Evolutionary conservation across 257 asterid species (phyloP).

Genomic region (Sherardia arvensis): DNA sequence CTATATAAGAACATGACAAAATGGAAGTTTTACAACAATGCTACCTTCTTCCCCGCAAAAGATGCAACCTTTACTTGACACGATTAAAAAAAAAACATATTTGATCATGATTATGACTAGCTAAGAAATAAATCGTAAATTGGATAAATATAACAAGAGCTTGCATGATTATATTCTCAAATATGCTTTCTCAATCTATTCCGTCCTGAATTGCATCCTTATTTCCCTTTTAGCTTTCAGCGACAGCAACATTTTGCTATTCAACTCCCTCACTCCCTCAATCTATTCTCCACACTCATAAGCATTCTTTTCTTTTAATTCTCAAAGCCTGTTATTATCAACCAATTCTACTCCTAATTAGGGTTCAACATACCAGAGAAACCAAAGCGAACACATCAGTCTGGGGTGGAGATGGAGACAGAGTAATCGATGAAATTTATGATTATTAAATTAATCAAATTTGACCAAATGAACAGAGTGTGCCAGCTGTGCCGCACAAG

Average conservation of each 20-base stretch:
- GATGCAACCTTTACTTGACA: not conserved
- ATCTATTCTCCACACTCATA: not conserved
- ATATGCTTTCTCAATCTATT: not conserved
- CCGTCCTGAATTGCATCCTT: not conserved
- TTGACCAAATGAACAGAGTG: not conserved
- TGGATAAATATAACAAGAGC: not conserved
- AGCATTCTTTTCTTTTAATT: not conserved
- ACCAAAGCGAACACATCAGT: not conserved
- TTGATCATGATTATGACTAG: not conserved
- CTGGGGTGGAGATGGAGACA: not conserved
- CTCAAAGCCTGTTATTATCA: not conserved
- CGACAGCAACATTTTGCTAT: not conserved
- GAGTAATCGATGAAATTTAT: not conserved
- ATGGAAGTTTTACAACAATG: too few relatives aligned
- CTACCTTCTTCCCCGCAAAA: not conserved
- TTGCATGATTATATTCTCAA: not conserved
- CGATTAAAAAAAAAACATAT: not conserved
- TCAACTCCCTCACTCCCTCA: not conserved
- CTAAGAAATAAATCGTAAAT: not conserved
- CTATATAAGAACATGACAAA: too few relatives aligned
- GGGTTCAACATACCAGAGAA: not conserved
- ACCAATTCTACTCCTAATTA: not conserved
- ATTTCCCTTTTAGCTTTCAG: not conserved
- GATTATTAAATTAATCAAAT: not conserved
- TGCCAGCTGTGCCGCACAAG: not conserved